phyloP scores from a whole-genome alignment of 1,284 basidiomycete genomes.

The Cutaneotrichosporon sp. region DNA sequence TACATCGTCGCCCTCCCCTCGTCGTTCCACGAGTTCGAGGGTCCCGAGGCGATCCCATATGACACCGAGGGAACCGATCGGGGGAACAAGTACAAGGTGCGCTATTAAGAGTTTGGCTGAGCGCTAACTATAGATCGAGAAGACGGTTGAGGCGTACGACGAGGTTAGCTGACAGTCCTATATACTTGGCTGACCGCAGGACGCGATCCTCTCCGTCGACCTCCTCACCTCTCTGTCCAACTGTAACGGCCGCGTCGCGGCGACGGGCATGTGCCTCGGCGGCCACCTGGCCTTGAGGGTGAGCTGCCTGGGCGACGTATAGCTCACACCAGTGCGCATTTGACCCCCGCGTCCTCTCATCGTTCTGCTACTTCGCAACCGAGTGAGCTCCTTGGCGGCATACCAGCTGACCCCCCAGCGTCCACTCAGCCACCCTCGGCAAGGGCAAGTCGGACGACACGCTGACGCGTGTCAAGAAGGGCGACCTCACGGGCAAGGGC shows the following conservation, averaged over 20 bases:
- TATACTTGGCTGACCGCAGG: conserved; percentile 56
- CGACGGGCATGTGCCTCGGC: conserved; percentile 57
- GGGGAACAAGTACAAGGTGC: conserved; percentile 84
- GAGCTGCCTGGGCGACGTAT: not conserved
- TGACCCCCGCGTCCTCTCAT: conserved; percentile 74
- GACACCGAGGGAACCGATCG: conserved; percentile 85
- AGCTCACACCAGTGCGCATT: conserved; percentile 68
- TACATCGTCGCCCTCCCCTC: conserved; percentile 50
- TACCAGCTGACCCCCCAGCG: conserved; percentile 41
- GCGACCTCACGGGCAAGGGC: conserved; percentile 72
- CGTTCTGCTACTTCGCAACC: conserved; percentile 91
- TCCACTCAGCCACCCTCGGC: conserved; percentile 82
- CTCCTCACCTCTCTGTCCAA: conserved; percentile 69
- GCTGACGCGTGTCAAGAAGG: conserved; percentile 67
- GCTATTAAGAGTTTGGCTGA: not conserved
- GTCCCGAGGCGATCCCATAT: conserved; percentile 81
- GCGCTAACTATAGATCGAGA: conserved; percentile 65
- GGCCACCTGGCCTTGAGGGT: conserved; percentile 57
- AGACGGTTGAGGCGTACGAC: conserved; percentile 77
- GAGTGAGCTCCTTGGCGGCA: conserved; percentile 55
- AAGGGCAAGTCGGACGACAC: conserved; percentile 76
- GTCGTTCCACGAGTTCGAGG: conserved; percentile 83
- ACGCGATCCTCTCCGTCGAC: conserved; percentile 73
- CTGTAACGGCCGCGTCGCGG: conserved; percentile 84
- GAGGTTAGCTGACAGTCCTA: conserved; percentile 59